Conservation (phyloP, 495 filamentous ascomycete species). For the Chaetomium cochliodes region DNA sequence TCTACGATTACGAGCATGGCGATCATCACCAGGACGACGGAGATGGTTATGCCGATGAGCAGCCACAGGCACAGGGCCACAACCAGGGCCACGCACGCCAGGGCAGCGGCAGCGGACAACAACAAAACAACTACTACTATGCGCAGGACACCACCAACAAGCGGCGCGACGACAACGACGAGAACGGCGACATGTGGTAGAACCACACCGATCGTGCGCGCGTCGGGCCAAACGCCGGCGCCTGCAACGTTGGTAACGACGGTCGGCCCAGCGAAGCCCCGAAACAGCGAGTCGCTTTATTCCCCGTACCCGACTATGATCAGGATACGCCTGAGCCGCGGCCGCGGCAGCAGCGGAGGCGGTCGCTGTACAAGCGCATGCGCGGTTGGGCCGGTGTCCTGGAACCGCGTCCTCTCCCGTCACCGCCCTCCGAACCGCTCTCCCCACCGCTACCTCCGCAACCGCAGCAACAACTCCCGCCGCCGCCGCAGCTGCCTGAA, state of each 20-base stretch:
- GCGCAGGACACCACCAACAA: conserved; percentile 23
- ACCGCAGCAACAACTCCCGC: no score
- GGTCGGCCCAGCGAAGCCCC: not conserved
- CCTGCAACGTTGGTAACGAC: not conserved
- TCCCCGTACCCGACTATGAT: not conserved
- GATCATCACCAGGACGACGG: conserved; percentile 22
- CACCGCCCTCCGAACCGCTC: not conserved
- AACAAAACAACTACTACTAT: conserved; percentile 26
- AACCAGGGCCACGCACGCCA: conserved; percentile 13
- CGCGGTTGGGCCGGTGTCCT: not conserved
- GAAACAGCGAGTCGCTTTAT: not conserved
- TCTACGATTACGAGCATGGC: conserved; percentile 51
- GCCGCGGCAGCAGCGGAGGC: not conserved
- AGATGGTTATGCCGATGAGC: conserved; percentile 10
- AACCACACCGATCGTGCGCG: conserved; percentile 16
- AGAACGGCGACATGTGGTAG: conserved; percentile 38
- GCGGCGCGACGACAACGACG: conserved; percentile 24
- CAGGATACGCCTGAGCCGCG: not conserved
- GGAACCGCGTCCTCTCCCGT: not conserved
- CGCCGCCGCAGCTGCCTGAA: not conserved
- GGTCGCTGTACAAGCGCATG: conserved; percentile 15
- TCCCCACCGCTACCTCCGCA: not conserved
- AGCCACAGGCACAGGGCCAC: conserved; percentile 7
- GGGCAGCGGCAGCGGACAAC: conserved; percentile 11
- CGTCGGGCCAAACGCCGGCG: no score